Evolutionary conservation across 768 basidiomycete genomes (phyloP).

Genomic region (Gelatoporia subvermispora): DNA sequence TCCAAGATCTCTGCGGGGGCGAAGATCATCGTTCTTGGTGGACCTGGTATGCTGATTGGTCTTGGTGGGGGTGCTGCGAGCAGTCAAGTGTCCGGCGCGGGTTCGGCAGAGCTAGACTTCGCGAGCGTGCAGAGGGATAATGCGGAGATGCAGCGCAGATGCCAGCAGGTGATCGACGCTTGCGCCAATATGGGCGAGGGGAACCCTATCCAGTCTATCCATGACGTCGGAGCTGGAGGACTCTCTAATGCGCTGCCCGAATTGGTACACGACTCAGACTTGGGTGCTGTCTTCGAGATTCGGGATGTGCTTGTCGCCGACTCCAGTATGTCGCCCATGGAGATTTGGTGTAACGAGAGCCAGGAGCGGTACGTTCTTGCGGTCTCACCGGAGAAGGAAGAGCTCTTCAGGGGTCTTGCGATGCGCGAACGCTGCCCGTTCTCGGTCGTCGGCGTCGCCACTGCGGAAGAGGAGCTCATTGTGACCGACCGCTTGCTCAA

Average conservation of each 20-base stretch:
- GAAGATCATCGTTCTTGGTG: conserved; percentile 89
- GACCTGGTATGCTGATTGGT: conserved; percentile 94
- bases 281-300: conserved; percentile 92
- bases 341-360: conserved; percentile 99
- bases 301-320: conserved; percentile 91
- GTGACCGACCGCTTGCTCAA: conserved; percentile 84
- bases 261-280: conserved; percentile 90
- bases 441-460: conserved; percentile 86
- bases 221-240: conserved; percentile 97
- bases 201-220: conserved; percentile 92
- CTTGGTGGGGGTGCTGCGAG: conserved; percentile 96
- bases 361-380: conserved; percentile 98
- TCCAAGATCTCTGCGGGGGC: conserved; percentile 71
- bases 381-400: conserved; percentile 58
- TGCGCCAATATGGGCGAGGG: conserved; percentile 58
- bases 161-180: conserved; percentile 95
- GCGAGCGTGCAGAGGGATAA: conserved; percentile 97
- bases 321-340: conserved; percentile 95
- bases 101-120: conserved; percentile 92
- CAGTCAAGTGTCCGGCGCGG: conserved; percentile 86
- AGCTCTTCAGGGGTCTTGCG: conserved; percentile 70
- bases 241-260: conserved; percentile 96
- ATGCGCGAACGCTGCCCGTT: conserved; percentile 90
- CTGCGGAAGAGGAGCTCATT: conserved; percentile 72
- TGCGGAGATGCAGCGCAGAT: conserved; percentile 95